phyloP scores from a whole-genome alignment of 495 filamentous ascomycete species.

The Gamarada debralockiae region DNA sequence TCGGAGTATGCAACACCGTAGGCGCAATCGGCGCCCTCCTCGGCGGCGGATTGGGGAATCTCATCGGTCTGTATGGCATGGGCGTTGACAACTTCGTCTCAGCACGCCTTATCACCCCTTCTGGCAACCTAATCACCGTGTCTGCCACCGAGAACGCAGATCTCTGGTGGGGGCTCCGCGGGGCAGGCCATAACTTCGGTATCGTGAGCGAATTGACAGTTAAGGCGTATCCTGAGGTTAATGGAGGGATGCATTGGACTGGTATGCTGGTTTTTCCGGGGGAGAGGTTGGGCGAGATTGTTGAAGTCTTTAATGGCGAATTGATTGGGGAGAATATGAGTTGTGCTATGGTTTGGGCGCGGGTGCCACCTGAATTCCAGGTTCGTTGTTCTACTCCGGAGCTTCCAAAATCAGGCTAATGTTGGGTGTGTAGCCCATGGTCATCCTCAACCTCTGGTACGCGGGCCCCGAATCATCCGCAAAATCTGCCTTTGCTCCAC shows the following conservation, averaged over 20 bases:
- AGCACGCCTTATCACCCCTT: conserved; percentile 29
- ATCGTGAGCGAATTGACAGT: conserved; percentile 38
- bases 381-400: too few species aligned
- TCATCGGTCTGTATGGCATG: conserved; percentile 34
- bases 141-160: conserved; percentile 34
- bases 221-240: conserved; percentile 19
- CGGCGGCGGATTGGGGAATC: conserved; percentile 36
- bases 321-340: background rate
- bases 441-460: conserved; percentile 8
- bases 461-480: background rate
- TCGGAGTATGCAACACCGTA: conserved; percentile 27
- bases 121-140: conserved; percentile 30
- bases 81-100: conserved; percentile 32
- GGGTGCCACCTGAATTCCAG: too few species aligned
- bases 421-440: too few species aligned
- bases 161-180: conserved; percentile 41
- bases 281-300: too few species aligned
- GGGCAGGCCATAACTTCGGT: conserved; percentile 48
- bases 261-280: conserved; percentile 2
- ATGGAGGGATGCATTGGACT: too few species aligned
- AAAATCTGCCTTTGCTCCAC: background rate
- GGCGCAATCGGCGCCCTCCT: conserved; percentile 34
- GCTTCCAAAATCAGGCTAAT: too few species aligned
- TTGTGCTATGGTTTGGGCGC: background rate
- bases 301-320: too few species aligned